A percentile compares a stretch with the other conserved stretches of the same genome.
Conservation (phyloP, 2,329 filamentous ascomycete species). For the Talaromyces amestolkiae region DNA sequence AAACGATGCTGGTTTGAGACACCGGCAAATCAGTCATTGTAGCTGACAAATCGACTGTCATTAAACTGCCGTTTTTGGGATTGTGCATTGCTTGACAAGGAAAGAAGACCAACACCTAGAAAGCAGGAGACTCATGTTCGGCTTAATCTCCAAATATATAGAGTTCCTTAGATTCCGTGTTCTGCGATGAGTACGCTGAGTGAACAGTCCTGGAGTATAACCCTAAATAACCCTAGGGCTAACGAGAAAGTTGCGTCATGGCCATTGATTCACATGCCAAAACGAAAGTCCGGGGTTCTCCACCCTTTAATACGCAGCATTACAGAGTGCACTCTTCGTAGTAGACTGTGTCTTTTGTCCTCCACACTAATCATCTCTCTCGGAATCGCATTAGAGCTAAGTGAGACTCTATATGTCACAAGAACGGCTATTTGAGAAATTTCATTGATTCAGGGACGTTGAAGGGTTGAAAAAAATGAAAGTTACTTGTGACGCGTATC, state of each 20-base stretch:
- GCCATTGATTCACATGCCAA: constrained; percentile 1
- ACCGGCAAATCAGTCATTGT: neutral
- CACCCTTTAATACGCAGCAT: neutral
- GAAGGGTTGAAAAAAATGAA: neutral
- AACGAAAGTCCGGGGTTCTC: constrained; percentile 4
- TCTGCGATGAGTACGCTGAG: neutral
- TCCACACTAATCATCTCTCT: no score
- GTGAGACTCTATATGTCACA: neutral
- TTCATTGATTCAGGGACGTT: no score
- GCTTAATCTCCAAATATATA: neutral
- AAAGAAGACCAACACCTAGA: neutral
- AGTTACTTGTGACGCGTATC: neutral
- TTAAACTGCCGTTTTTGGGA: neutral
- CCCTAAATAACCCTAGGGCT: neutral
- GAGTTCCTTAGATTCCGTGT: neutral
- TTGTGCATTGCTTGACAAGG: neutral
- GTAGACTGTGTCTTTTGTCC: no score
- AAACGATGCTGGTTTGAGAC: neutral
- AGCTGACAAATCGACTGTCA: neutral
- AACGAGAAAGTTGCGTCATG: neutral
- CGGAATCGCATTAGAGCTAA: no score
- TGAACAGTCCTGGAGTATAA: neutral
- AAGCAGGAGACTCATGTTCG: neutral
- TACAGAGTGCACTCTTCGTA: neutral
- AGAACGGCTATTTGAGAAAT: no score